Evolutionary conservation across 345 rosid species (phyloP), one percentile per base, ranked within the genome.

Genomic region (Balakata baccata): DNA sequence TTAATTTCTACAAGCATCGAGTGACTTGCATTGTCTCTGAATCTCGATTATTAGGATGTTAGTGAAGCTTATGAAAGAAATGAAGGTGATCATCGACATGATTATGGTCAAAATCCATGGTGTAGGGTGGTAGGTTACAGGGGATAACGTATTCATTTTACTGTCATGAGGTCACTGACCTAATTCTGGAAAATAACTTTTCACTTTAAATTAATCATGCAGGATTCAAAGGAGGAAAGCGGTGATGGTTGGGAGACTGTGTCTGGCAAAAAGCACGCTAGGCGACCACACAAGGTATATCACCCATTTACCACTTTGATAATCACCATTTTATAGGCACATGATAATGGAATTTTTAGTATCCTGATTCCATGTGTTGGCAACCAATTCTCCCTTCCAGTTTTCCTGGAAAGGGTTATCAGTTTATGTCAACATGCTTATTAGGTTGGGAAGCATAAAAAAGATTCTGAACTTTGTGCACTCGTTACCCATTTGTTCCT

Each of bases 171-270:
- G 34, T 29, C 34, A 29, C 34, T 29, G 2, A 29, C 34, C 34
- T 53, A 17, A 20, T 29, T 2, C 13, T 20, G 46, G 46, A 43
- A 43, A 43, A 43, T 5, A 43, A 22, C 25, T 34, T 5, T 47
- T 59, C 16, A 23, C 69, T 38, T 70, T 71, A 45, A 52, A 39
- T 65, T 69, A 66, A 51, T 25, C n/a, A 0, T 17, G 11, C 74
- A 85, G 94, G 85, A 85, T 78, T 79, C 51, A 37, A 70, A 52
- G 58, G 71, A 70, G 70, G 84, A 82, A 65, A 79, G 76, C n/a
- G 77, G 81, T 71, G 97, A 84, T 72, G 92, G 93, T 66, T 92
- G 98, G 98, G 94, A 90, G 81, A 88, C 93, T 57, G 94, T n/a
- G n/a, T n/a, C 88, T 66, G 90, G 89, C 11, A 81, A 75, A 70